Evolutionary conservation across 768 basidiomycete species (phyloP).

Genomic region (Crassisporium funariophilum): DNA sequence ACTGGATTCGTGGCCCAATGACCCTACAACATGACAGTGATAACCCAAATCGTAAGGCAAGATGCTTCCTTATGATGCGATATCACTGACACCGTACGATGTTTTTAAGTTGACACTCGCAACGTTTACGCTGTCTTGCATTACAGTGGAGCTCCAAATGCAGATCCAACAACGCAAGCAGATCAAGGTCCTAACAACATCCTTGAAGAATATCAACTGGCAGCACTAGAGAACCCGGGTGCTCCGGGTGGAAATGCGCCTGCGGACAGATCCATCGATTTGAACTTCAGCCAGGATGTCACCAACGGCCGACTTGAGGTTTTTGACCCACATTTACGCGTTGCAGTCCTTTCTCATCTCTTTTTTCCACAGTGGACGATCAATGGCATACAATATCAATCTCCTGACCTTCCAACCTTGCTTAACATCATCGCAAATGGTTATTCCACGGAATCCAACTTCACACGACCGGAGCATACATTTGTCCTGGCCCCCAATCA

Average conservation of each 20-base stretch:
- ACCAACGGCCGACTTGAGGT: too few relatives aligned
- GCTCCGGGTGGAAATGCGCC: conserved; percentile 33
- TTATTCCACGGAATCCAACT: conserved; percentile 17
- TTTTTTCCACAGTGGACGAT: conserved; percentile 29
- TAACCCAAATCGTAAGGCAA: too few relatives aligned
- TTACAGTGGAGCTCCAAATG: conserved; percentile 42
- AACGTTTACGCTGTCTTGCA: conserved; percentile 57
- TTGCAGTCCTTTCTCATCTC: too few relatives aligned
- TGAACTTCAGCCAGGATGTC: conserved; percentile 35
- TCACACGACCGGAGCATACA: conserved; percentile 29
- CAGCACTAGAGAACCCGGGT: conserved; percentile 23
- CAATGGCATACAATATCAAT: conserved; percentile 32
- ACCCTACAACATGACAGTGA: too few relatives aligned
- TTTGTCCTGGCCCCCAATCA: conserved; percentile 26
- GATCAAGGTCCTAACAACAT: too few relatives aligned
- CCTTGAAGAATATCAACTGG: conserved; percentile 22
- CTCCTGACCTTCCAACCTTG: conserved; percentile 54
- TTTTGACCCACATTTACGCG: too few relatives aligned
- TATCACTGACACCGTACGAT: too few relatives aligned
- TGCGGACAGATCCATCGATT: conserved; percentile 44
- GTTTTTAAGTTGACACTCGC: conserved; percentile 16
- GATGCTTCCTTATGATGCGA: too few relatives aligned
- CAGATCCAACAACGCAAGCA: conserved; percentile 47
- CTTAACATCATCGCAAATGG: conserved; percentile 32
- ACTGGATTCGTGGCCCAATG: conserved; percentile 45